These are phyloP conservation scores for Arctostaphylos glauca DNA, from an alignment of 148 eudicot genomes.

Conservation along the genomic window DNA sequence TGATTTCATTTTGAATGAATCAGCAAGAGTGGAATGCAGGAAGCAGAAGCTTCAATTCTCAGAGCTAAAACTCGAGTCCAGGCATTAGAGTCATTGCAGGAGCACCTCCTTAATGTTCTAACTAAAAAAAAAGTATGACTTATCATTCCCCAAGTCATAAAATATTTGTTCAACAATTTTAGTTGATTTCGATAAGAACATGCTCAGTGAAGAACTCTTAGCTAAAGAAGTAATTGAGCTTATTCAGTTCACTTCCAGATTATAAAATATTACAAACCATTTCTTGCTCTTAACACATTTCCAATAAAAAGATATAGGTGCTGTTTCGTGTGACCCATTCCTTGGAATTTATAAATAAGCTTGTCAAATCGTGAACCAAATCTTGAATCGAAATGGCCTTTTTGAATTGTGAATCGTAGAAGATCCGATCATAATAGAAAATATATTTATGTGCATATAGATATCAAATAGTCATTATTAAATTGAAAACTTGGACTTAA, in stretches of 20 bases:
- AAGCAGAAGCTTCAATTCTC: background rate
- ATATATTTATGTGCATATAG: no score
- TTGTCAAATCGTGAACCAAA: background rate
- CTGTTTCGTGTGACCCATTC: background rate
- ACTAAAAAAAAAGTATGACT: background rate
- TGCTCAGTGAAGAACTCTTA: background rate
- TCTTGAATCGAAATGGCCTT: no score
- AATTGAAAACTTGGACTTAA: background rate
- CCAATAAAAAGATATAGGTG: background rate
- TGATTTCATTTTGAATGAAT: background rate
- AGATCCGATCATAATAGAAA: no score
- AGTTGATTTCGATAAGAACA: background rate
- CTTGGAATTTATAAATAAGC: background rate
- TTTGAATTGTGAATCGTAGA: no score
- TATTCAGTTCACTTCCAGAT: background rate
- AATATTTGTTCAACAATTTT: background rate
- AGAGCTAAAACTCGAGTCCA: background rate
- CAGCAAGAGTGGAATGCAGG: background rate
- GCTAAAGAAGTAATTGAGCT: background rate
- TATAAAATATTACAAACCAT: background rate
- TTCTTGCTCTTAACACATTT: background rate
- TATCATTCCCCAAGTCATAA: background rate
- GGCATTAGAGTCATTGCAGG: background rate
- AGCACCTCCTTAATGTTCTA: background rate
- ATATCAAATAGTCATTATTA: no score